Percentiles rank a stretch among this genome's conserved stretches.
Evolutionary conservation across 2,329 filamentous ascomycete species (phyloP).

Genomic region (Calonectria naviculata): DNA sequence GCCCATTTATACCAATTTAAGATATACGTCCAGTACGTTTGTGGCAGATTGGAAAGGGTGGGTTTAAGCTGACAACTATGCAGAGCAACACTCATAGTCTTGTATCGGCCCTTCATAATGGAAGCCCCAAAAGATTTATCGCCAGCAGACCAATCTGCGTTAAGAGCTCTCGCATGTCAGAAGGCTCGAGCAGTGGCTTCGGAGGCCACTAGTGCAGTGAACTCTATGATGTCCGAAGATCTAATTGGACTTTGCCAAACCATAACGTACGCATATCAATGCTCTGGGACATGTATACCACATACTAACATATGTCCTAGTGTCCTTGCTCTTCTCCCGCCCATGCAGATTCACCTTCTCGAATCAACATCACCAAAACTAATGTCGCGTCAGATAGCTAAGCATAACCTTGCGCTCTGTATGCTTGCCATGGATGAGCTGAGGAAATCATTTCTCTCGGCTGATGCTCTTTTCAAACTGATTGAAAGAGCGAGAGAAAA

Average conservation of each 20-base stretch:
- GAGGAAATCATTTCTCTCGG: constrained; percentile 15
- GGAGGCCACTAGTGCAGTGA: constrained; percentile 6
- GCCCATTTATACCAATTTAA: constrained; percentile 16
- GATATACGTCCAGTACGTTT: constrained; percentile 6
- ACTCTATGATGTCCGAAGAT: constrained; percentile 15
- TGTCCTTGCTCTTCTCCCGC: constrained; percentile 15
- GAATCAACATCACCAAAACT: constrained; percentile 17
- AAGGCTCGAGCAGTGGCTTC: constrained; percentile 11
- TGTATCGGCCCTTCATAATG: constrained; percentile 10
- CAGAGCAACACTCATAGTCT: constrained; percentile 8
- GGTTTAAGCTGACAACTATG: no score
- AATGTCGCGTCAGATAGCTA: constrained; percentile 10
- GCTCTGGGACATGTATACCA: background rate
- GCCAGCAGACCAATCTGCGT: background rate
- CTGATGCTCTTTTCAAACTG: constrained; percentile 12
- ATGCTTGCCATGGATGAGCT: constrained; percentile 24
- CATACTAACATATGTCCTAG: background rate
- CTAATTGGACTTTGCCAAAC: constrained; percentile 4
- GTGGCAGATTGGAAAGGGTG: no score
- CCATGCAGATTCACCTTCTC: constrained; percentile 27
- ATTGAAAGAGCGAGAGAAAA: constrained; percentile 16
- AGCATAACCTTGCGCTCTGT: constrained; percentile 19
- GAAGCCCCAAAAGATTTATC: background rate
- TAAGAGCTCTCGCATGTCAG: background rate
- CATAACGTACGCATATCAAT: constrained; percentile 7